Base-by-base conservation (phyloP, 1,284 basidiomycete species). In the Taiwanofungus camphoratus region DNA sequence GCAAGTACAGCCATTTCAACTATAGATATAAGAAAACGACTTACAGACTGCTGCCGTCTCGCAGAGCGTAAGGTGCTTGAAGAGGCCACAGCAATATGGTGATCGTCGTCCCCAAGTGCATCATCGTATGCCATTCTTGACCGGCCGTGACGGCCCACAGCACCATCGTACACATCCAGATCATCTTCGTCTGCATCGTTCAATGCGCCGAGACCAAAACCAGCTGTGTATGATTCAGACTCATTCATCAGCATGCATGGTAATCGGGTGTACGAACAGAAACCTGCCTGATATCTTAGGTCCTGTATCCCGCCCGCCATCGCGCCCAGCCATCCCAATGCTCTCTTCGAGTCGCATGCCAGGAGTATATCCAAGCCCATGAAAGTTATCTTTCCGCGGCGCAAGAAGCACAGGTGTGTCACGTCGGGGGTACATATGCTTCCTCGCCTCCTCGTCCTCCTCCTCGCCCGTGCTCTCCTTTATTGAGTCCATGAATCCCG, bases 141-240 rank as follows among this genome's bases (percentile, higher is more conserved):
- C 49, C 69, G 69, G n/a, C 66, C 62, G 4, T 27, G 61, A 49
- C 29, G 53, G 31, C 32, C 63, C 44, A 34, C 52, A 39, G 65
- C 56, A 48, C 42, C 65, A 52, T 88, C 85, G 56, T 95, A 95
- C 1, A 93, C 73, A 55, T 93, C 91, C 20, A 92, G 53, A 54
- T 95, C 91, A 55, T 94, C 92, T 42, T 94, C 90, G 35, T 92
- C 91, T 0, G 85, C 87, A 43, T 90, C 86, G 56, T 92, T 92
- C 32, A 89, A 63, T 1, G 84, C 88, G n/a, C 88, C 88, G 4
- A 92, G 68, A 20, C 90, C 90, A 56, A 92, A 92, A 0, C 87
- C 87, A 55, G 81, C 87, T 87, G 51, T 24, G 34, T 18, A 7
- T 26, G 18, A 35, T 21, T n/a, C n/a, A 26, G 27, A 16, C 41